Base-by-base conservation (phyloP, 495 filamentous ascomycete genomes). In the Talaromyces wortmannii region DNA sequence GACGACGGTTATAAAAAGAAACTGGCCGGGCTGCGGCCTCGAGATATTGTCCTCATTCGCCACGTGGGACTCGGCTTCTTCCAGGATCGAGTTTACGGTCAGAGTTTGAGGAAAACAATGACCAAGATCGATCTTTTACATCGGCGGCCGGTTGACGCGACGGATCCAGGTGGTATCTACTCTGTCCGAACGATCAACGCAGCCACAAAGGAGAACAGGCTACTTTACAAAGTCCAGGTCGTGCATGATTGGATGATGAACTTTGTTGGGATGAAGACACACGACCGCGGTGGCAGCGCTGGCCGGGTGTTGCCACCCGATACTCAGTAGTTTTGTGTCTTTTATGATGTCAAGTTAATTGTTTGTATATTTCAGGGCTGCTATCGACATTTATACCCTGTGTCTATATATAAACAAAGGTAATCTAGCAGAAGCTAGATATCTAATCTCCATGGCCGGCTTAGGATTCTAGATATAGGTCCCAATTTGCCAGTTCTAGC, bases 41-140 rank as follows among this genome's bases (percentile, higher is more conserved):
- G 81, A 50, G 90, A 96, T 65, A 81, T 95, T 18, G 74, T 96
- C 10, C 75, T 95, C 18, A 61, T 92, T 46, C 80, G 82, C 47
- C 89, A 88, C 57, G 82, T 95, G 12, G 91, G 86, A n/a, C 70
- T 96, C 18, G 79, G 79, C 50, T 79, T 77, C 30, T 96, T 90
- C 63, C 78, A 73, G 50, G 81, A 83, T 17, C 83, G 79, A 63
- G 90, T 95, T 2, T 88, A 92, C 63, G 91, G 90, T 16, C 86
- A 87, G 55, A 85, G 83, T 59, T 69, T 94, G 53, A 74, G 87
- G 42, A 81, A 80, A 63, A 83, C 83, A 33, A 75, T 86, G 52
- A 94, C 91, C 8, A 82, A 78, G 55, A 71, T 94, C 12, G 77
- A 89, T 58, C 69, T 96, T 32, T 73, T 96, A 15, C 80, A 84